Evolutionary conservation across 2,329 filamentous ascomycete species (phyloP), one percentile per base, ranked within the genome.

Genomic region (Alternaria alternata): DNA sequence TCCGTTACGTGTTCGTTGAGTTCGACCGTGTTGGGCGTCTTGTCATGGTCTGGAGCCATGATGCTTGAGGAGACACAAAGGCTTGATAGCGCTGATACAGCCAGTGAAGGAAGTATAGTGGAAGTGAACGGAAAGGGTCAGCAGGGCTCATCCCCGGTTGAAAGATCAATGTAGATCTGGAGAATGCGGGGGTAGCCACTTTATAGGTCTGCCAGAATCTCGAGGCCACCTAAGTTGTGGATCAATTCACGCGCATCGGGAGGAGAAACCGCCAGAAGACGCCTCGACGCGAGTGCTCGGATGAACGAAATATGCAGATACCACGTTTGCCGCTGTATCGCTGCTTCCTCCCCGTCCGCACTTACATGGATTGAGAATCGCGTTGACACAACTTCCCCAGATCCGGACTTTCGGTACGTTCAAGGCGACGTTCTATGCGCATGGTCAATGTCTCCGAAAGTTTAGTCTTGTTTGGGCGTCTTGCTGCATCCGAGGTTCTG

Each of bases 1-100:
- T 36, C 54, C 4, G 54, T 57, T 26, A 56, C 28, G 46, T 68
- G 54, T 46, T 71, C 68, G 54, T 61, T 63, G 20, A 61, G 36
- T 51, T 69, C 67, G 3, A 68, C 57, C 36, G 32, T 51, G 30
- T 51, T 41, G 8, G 39, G 22, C 7, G 14, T 41, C 22, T 41
- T 22, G 8, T 41, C 39, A 18, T 11, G 5, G 18, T 41, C 39
- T 12, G 22, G 39, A 41, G n/a, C n/a, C 39, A 41, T 41, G 39
- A 41, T 41, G n/a, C 5, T 22, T 22, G 8, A n/a, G n/a, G 9
- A 22, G 18, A 41, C 22, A 12, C 3, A 20, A 22, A 12, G 30
- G 5, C 18, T 20, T 22, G 8, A 12, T 41, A 8, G 20, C 18
- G 22, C 4, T 20, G 18, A 41, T 39, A 39, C 9, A 11, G 39